A percentile compares a stretch with the other conserved stretches of the same genome.
Conservation (phyloP, 2,329 filamentous ascomycete genomes). For the Lomentospora prolificans region DNA sequence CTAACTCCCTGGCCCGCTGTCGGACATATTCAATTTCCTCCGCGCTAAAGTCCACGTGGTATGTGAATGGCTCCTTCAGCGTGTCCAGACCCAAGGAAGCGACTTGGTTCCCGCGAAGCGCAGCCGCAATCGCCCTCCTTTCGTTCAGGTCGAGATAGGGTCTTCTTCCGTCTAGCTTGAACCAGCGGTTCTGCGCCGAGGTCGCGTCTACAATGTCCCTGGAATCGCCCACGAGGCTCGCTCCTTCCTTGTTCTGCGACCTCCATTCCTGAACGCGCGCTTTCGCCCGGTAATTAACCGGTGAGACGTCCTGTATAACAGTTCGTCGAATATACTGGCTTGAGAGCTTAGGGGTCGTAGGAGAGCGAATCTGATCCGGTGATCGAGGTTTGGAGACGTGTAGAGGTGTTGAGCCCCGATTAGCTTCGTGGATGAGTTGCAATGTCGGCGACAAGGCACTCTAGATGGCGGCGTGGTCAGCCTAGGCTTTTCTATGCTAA, state of each 20-base stretch:
- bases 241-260: background rate
- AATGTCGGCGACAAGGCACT: background rate
- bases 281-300: background rate
- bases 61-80: constrained; percentile 8
- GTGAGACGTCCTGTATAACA: background rate
- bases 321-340: background rate
- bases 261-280: background rate
- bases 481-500: too few relatives aligned
- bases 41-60: constrained; percentile 37
- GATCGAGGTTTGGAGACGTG: background rate
- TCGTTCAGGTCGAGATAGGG: background rate
- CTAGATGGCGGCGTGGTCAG: too few relatives aligned
- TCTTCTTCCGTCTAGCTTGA: background rate
- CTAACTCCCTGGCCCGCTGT: constrained; percentile 9
- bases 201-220: background rate
- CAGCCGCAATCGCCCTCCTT: background rate
- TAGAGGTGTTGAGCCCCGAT: background rate
- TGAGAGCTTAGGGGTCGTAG: background rate
- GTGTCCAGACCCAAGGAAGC: background rate
- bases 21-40: constrained; percentile 24
- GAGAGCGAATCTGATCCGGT: background rate
- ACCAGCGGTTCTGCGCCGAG: background rate
- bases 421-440: background rate
- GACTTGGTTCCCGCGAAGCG: background rate
- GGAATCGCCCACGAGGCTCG: background rate